Evolutionary conservation across 306 rosid species (phyloP), one percentile per base, ranked within the genome.

Genomic region (Echinosophora koreensis): DNA sequence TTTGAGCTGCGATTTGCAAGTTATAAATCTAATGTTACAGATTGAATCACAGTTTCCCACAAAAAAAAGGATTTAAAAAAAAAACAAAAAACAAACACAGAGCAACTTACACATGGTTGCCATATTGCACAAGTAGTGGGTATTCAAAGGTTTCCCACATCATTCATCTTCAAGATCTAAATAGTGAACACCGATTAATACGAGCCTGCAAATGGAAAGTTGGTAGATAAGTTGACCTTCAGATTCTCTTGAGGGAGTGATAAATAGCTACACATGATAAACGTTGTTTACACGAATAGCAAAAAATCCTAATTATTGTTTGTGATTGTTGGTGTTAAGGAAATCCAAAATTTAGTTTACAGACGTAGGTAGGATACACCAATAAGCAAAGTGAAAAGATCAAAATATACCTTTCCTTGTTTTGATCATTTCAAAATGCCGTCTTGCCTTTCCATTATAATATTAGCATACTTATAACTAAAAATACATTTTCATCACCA

Each of bases 131-230:
- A 76, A 79, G 79, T 66, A 79, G 78, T 50, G n/a, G 60, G 28
- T 30, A 57, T 74, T 76, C 80, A 82, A 79, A 83, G 89, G 49
- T 85, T 74, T 58, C 86, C 78, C 77, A 69, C 58, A 50, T 85
- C 77, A 76, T 28, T 89, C 86, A 52, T 88, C 98, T 50, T 83
- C 95, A 17, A 77, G 65, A 39, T 88, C 83, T 74, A 93, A 84
- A 32, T 84, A 82, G 85, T 84, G 79, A 88, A 90, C 87, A 42
- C 73, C 88, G 30, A 89, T 73, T 81, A 93, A 69, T 46, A 86
- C 85, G 76, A 93, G 94, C 97, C 97, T 93, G 97, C 93, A 90
- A 77, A 83, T 73, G 70, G 74, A 76, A 88, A 74, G 77, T 73
- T n/a, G 22, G 66, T 35, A 66, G 75, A 82, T 68, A 82, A 66